These are phyloP conservation scores for Actinomortierella wolfii DNA, from an alignment of 371 early-diverging fungal genomes.

Conservation along the genomic window DNA sequence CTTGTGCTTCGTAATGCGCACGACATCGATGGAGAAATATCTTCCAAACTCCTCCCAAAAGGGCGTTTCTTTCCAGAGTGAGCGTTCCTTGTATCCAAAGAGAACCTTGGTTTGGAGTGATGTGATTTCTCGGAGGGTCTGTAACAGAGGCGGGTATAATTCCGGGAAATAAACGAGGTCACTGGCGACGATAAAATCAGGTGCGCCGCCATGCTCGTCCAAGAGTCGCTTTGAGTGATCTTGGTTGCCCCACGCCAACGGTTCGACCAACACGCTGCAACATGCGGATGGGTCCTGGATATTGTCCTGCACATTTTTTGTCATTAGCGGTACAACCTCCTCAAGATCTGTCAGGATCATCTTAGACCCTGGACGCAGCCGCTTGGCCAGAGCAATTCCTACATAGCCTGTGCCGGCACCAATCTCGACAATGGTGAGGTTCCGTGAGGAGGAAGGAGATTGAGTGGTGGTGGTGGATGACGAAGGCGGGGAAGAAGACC, in stretches of 20 bases:
- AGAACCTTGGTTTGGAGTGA: slow-evolving; percentile 49
- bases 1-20: slow-evolving; percentile 34
- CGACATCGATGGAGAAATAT: slow-evolving; percentile 60
- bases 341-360: slow-evolving; percentile 60
- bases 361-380: slow-evolving; percentile 41
- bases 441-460: not conserved
- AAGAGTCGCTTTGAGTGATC: slow-evolving; percentile 43
- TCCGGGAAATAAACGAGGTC: slow-evolving; percentile 68
- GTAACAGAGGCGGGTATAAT: slow-evolving; percentile 51
- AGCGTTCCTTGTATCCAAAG: slow-evolving; percentile 65
- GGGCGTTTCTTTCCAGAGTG: slow-evolving; percentile 59
- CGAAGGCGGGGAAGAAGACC: not conserved
- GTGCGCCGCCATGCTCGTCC: slow-evolving; percentile 17
- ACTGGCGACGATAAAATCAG: slow-evolving; percentile 58
- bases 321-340: slow-evolving; percentile 57
- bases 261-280: slow-evolving; percentile 44
- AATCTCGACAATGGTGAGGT: slow-evolving; percentile 20
- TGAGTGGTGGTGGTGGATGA: not conserved
- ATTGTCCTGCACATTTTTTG: slow-evolving; percentile 50
- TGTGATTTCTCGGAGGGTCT: slow-evolving; percentile 54
- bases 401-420: slow-evolving; percentile 65
- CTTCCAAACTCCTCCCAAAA: slow-evolving; percentile 70
- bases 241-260: slow-evolving; percentile 60
- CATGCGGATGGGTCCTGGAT: slow-evolving; percentile 10
- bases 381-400: slow-evolving; percentile 58